Evolutionary conservation across 768 basidiomycete genomes (phyloP), one percentile per base, ranked within the genome.

Genomic region (Hemileccinum rubropunctum): DNA sequence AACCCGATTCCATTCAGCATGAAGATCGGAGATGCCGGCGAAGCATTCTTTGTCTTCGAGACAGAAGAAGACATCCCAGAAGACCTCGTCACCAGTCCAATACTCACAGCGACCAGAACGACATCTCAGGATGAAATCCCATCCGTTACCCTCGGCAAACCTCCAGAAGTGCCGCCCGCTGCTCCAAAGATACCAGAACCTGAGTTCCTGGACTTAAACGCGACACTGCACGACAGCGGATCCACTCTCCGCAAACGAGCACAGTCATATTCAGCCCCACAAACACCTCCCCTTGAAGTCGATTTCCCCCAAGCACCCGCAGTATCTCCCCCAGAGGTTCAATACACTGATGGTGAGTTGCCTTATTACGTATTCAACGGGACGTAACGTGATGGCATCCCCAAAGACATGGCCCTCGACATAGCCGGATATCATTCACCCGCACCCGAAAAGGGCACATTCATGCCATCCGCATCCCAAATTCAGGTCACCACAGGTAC

Each of bases 11-110:
- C 95, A 0, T 98, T 91, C 68, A 80, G 79, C 68, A 99, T 99
- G 97, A 98, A 99, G 76, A 93, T 98, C 53, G 95, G 94, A 35
- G 97, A 98, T 51, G 93, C 97, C 1, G 97, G 97, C 5, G 97
- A 99, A 71, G 97, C 95, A 0, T 99, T 98, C 77, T 98, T 98
- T 62, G 88, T 99, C 35, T 92, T 98, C 58, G 95, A 99, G 70
- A 98, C 95, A 1, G 91, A 95, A 35, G 91, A 86, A 34, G 93
- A 98, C 51, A 85, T 98, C 27, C 95, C 97, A 3, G 87, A 82
- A 41, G 90, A 94, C 65, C 82, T 99, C 53, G 88, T 94, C 55
- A 99, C 97, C 0, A 92, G 89, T 70, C 97, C 97, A 21, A 73
- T 99, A 20, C 80, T 95, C 13, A 76, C 84, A 53, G 81, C 88